Conservation (phyloP, 2,329 filamentous ascomycete species). For the Cryphonectria japonica region DNA sequence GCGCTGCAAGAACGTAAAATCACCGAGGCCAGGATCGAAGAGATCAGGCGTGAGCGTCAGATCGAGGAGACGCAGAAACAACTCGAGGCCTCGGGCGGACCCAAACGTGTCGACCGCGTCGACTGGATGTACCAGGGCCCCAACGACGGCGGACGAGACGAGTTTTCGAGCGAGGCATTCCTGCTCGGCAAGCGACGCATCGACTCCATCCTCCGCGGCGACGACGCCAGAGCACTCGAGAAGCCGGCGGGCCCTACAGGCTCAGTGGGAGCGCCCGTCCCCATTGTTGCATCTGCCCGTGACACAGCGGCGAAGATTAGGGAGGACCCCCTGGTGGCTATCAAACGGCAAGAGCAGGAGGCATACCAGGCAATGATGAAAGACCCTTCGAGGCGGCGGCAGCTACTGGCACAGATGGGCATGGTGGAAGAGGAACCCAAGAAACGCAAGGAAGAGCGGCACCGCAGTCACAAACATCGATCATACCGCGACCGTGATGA, state of each 20-base stretch:
- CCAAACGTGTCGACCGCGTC: constrained; percentile 78
- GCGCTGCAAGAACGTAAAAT: constrained; percentile 94
- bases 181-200: constrained; percentile 90
- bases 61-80: constrained; percentile 90
- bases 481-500: constrained; percentile 36
- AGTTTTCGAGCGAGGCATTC: constrained; percentile 92
- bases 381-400: constrained; percentile 68
- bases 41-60: constrained; percentile 89
- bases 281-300: constrained; percentile 72
- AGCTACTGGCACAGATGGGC: constrained; percentile 68
- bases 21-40: constrained; percentile 87
- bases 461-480: constrained; percentile 45
- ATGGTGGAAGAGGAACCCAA: constrained; percentile 51
- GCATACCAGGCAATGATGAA: constrained; percentile 81
- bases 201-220: constrained; percentile 78
- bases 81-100: constrained; percentile 85
- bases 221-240: constrained; percentile 78
- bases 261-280: constrained; percentile 56
- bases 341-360: constrained; percentile 88
- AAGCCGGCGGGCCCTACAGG: constrained; percentile 69
- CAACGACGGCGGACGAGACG: constrained; percentile 72
- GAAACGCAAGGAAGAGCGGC: constrained; percentile 48
- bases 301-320: constrained; percentile 87
- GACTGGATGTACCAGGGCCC: constrained; percentile 99
- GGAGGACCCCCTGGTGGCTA: constrained; percentile 88